A percentile compares a stretch with the other conserved stretches of the same genome.
These are phyloP conservation scores for Fusarium duplospermum DNA, from an alignment of 2,329 filamentous ascomycete genomes.

Conservation along the genomic window DNA sequence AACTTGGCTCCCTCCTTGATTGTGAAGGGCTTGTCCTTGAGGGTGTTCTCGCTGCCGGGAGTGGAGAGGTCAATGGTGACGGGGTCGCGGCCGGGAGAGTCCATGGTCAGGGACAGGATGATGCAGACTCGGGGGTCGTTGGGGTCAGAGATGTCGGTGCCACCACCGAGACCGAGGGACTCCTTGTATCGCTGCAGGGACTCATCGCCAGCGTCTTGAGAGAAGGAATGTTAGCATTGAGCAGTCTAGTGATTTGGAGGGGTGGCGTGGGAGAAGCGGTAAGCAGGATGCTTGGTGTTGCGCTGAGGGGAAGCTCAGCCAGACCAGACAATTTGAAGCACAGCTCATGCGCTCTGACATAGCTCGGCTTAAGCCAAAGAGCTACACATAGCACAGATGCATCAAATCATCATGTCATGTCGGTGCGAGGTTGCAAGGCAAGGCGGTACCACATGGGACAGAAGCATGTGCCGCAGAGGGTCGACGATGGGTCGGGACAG, in stretches of 20 bases:
- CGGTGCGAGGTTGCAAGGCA: conserved; percentile 15
- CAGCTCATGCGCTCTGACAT: not conserved
- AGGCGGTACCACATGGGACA: conserved; percentile 17
- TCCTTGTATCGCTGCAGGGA: conserved; percentile 98
- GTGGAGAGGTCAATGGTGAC: conserved; percentile 89
- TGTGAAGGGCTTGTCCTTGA: conserved; percentile 94
- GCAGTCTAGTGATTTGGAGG: not conserved
- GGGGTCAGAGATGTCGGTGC: conserved; percentile 77
- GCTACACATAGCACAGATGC: not conserved
- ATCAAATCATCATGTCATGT: conserved; percentile 23
- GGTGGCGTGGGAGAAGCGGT: not conserved
- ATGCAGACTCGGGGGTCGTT: conserved; percentile 91
- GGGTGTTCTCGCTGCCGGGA: conserved; percentile 76
- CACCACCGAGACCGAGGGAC: conserved; percentile 86
- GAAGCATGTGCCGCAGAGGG: conserved; percentile 24
- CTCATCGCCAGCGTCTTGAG: conserved; percentile 79
- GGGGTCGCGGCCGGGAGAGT: conserved; percentile 83
- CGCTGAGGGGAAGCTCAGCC: not conserved
- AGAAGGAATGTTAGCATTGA: conserved; percentile 33
- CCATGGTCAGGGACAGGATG: conserved; percentile 90
- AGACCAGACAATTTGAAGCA: not conserved
- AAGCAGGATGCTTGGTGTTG: not conserved
- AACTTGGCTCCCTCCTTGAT: conserved; percentile 97
- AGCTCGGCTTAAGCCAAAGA: not conserved
- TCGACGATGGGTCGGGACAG: not conserved